Base-by-base conservation (phyloP, 805 yeast genomes). In the Zygosaccharomyces rouxii region DNA sequence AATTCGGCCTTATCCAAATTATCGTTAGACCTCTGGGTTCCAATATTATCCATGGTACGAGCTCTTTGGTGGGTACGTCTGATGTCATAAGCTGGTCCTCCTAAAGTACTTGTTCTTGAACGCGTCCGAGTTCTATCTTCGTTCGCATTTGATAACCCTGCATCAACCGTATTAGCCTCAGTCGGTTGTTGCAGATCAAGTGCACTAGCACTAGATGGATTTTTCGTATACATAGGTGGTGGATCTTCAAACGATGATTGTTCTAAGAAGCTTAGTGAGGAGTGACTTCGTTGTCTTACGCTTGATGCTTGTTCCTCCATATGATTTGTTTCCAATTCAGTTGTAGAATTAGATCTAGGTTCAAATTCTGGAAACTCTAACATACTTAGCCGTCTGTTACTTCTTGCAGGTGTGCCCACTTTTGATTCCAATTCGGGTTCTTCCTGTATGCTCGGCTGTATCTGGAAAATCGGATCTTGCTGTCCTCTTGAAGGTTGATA, bases 391-490 rank as follows among this genome's bases (percentile, higher is more conserved):
- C 21, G 16, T 28, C 37, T 16, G n/a, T 33, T 21, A 3, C 21
- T 16, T 33, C 19, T 16, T 14, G 37, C 28, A 29, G 26, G n/a
- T 16, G 14, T 14, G 42, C 22, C 42, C 11, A 22, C 18, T 18
- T 19, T 25, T 9, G 18, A 30, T 10, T 41, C 44, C 16, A 41
- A 23, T 19, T 41, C 44, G 6, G 44, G 44, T 16, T 41, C 44
- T 14, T 41, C 44, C 35, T 29, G 23, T 19, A 41, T 41, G 33
- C 44, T 41, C 7, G 44, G 28, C n/a, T 41, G 28, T 28, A 41
- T 5, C 16, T 18, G 31, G 37, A 29, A 41, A 33, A 33, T 5
- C 5, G 35, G 44, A 13, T 41, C 44, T 28, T 41, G 37, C 6
- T 41, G 44, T 18, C 16, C 25, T 29, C 14, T 41, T 18, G 37